phyloP scores from a whole-genome alignment of 1,284 basidiomycete genomes.

The Ustilago hordei region DNA sequence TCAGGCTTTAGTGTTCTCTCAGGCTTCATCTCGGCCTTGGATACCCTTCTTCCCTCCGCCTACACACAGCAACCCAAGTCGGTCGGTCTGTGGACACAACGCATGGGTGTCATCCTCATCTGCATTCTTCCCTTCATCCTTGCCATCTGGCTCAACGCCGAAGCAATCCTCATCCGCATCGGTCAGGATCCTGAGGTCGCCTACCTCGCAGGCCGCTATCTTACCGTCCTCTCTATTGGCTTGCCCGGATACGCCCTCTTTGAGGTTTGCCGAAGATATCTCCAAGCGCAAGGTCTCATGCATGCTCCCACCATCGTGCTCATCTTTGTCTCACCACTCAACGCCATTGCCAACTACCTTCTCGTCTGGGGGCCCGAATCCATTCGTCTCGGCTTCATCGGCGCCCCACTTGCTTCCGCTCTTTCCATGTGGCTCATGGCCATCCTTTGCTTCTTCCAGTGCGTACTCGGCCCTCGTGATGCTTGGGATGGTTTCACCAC shows the following conservation, averaged over 20 bases:
- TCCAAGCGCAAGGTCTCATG: slow-evolving; percentile 77
- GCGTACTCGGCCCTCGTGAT: slow-evolving; percentile 76
- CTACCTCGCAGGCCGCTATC: slow-evolving; percentile 77
- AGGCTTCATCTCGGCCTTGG: slow-evolving; percentile 84
- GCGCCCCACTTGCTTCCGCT: slow-evolving; percentile 89
- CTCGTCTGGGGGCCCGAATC: slow-evolving; percentile 74
- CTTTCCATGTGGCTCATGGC: slow-evolving; percentile 87
- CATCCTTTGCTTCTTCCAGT: slow-evolving; percentile 67
- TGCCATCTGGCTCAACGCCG: slow-evolving; percentile 80
- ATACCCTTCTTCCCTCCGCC: slow-evolving; percentile 88
- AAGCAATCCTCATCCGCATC: slow-evolving; percentile 80
- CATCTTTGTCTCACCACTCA: slow-evolving; percentile 85
- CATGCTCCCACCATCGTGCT: slow-evolving; percentile 87
- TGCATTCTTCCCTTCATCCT: slow-evolving; percentile 52
- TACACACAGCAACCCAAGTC: slow-evolving; percentile 87
- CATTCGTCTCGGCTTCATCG: slow-evolving; percentile 84
- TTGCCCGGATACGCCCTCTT: slow-evolving; percentile 83
- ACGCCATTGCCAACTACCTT: slow-evolving; percentile 83
- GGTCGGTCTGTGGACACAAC: slow-evolving; percentile 89
- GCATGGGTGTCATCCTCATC: slow-evolving; percentile 77
- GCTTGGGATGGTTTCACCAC: slow-evolving; percentile 86
- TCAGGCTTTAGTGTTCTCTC: slow-evolving; percentile 66
- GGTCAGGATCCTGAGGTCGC: slow-evolving; percentile 90
- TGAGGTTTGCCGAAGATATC: slow-evolving; percentile 60
- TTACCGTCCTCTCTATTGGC: slow-evolving; percentile 82